Percentiles rank a stretch among this genome's conserved stretches.
phyloP scores from a whole-genome alignment of 345 rosid genomes.

The Eucalyptus curtisii region DNA sequence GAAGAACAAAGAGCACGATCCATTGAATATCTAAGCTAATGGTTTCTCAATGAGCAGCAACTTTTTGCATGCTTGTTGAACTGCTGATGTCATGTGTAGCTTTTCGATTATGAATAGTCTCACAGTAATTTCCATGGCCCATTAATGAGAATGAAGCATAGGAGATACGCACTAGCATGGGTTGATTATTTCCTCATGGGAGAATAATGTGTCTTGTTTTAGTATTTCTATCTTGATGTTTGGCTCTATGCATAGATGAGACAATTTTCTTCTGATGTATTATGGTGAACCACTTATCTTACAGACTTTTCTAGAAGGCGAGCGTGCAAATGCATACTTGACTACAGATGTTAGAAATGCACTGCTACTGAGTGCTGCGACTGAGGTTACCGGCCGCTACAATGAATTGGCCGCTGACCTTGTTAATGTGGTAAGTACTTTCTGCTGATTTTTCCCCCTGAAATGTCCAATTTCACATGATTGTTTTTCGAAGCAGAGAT shows the following conservation, averaged over 20 bases:
- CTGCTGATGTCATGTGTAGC: neutral
- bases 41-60: neutral
- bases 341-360: slow-evolving; percentile 41
- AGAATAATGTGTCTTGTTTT: neutral
- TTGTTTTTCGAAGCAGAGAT: neutral
- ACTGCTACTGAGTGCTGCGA: slow-evolving; percentile 39
- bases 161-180: neutral
- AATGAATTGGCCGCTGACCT: slow-evolving; percentile 73
- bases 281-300: neutral
- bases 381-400: slow-evolving; percentile 68
- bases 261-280: neutral
- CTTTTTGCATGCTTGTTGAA: neutral
- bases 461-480: neutral
- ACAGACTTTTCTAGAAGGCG: slow-evolving; percentile 74
- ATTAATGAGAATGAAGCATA: neutral
- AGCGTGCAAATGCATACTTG: slow-evolving; percentile 54
- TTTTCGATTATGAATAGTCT: neutral
- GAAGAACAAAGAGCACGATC: neutral
- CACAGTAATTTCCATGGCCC: neutral
- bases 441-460: neutral
- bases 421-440: slow-evolving; percentile 62
- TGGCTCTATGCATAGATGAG: neutral
- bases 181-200: neutral
- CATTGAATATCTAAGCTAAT: neutral
- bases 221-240: neutral